Evolutionary conservation across 139 green algal species (phyloP).

Genomic region (Marvania coccoides): DNA sequence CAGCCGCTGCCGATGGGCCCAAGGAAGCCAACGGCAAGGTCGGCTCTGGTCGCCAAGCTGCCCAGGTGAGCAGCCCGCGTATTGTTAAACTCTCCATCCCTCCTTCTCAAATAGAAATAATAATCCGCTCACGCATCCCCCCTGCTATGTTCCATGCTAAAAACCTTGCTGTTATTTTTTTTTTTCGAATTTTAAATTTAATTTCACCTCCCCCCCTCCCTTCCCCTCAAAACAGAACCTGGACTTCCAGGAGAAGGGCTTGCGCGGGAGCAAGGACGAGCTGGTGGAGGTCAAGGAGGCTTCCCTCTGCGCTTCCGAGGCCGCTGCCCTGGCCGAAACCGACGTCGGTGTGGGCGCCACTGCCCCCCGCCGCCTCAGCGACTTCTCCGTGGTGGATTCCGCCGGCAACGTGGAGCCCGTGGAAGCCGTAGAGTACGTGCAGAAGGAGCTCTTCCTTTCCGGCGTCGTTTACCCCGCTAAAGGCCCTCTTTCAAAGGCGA

Average conservation of each 20-base stretch:
- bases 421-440: conserved; percentile 4
- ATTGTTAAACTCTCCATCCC: too few species aligned
- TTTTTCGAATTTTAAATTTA: background rate
- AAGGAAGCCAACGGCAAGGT: conserved; percentile 9
- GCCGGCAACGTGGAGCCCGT: conserved; percentile 13
- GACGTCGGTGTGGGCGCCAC: background rate
- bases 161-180: background rate
- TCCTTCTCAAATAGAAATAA: too few species aligned
- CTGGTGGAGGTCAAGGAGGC: conserved; percentile 30
- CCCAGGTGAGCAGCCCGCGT: conserved; percentile 10
- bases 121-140: too few species aligned
- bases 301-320: background rate
- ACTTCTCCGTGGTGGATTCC: conserved; percentile 15
- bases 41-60: conserved; percentile 38
- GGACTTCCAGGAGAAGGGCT: conserved; percentile 18
- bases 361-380: conserved; percentile 3
- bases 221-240: background rate
- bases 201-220: background rate
- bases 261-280: conserved; percentile 21
- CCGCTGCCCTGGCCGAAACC: background rate
- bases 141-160: background rate
- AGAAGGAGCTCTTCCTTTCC: conserved; percentile 12
- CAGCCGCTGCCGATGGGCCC: background rate
- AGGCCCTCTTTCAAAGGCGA: conserved; percentile 15
- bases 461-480: conserved; percentile 27